Evolutionary conservation across 1,284 basidiomycete genomes (phyloP).

Genomic region (Cutaneotrichosporon cavernicola): DNA sequence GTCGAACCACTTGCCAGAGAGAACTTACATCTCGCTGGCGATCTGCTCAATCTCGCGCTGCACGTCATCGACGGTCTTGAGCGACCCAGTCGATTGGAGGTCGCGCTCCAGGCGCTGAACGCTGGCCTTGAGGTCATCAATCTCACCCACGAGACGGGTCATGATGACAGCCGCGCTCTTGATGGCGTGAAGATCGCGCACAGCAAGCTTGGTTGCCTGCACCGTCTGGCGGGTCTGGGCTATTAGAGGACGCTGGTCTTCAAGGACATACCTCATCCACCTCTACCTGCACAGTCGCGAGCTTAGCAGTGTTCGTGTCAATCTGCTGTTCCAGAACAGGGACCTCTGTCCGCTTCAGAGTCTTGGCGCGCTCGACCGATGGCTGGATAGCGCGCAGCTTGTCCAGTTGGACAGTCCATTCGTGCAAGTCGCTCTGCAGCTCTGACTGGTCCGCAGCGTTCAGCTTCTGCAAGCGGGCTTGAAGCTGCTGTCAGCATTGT

Average conservation of each 20-base stretch:
- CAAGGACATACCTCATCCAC: slow-evolving; percentile 57
- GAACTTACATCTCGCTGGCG: slow-evolving; percentile 64
- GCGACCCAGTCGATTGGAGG: slow-evolving; percentile 68
- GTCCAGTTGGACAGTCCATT: slow-evolving; percentile 65
- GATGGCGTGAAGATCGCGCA: slow-evolving; percentile 64
- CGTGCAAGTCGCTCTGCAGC: slow-evolving; percentile 58
- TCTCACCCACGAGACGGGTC: slow-evolving; percentile 64
- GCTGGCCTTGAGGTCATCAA: slow-evolving; percentile 65
- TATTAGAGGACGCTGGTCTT: background rate
- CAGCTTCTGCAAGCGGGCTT: slow-evolving; percentile 42
- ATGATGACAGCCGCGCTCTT: slow-evolving; percentile 67
- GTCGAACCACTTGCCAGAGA: background rate
- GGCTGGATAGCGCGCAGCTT: slow-evolving; percentile 63
- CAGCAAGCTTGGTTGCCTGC: slow-evolving; percentile 43
- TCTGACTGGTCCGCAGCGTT: slow-evolving; percentile 43
- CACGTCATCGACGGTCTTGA: slow-evolving; percentile 79
- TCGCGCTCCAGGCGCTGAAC: slow-evolving; percentile 67
- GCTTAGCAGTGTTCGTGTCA: slow-evolving; percentile 59
- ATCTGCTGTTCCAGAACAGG: slow-evolving; percentile 68
- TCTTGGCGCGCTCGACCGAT: slow-evolving; percentile 48
- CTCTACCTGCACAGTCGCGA: slow-evolving; percentile 58
- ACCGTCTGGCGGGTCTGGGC: slow-evolving; percentile 39
- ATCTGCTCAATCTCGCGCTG: slow-evolving; percentile 70
- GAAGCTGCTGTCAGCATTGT: slow-evolving; percentile 53
- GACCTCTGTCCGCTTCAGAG: slow-evolving; percentile 63